Percentiles rank a stretch among this genome's conserved stretches.
These are phyloP conservation scores for Tolypocladium endophyticum DNA, from an alignment of 2,329 filamentous ascomycete species.

Conservation along the genomic window DNA sequence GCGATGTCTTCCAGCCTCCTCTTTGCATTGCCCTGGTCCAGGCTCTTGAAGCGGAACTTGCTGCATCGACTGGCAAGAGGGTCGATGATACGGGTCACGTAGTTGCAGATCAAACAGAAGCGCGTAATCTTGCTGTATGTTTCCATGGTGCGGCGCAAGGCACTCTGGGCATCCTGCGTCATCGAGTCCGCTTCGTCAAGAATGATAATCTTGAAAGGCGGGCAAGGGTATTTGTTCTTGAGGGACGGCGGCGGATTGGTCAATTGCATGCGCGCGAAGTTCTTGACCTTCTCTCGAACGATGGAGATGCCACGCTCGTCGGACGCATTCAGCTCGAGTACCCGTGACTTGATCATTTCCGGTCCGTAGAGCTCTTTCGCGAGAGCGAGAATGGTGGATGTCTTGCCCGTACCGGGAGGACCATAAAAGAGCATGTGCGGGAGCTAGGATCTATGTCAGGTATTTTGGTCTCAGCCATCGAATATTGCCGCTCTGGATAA, in stretches of 20 bases:
- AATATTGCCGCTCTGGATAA: slow-evolving; percentile 7
- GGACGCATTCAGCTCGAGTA: slow-evolving; percentile 98
- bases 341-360: slow-evolving; percentile 81
- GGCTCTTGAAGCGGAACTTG: slow-evolving; percentile 95
- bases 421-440: slow-evolving; percentile 99
- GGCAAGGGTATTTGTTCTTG: slow-evolving; percentile 71
- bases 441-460: slow-evolving; percentile 34
- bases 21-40: slow-evolving; percentile 78
- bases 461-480: neutral
- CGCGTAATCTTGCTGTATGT: slow-evolving; percentile 93
- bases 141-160: slow-evolving; percentile 92
- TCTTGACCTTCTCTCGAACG: slow-evolving; percentile 94
- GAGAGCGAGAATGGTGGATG: slow-evolving; percentile 90
- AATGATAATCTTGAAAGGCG: slow-evolving; percentile 98
- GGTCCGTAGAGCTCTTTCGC: slow-evolving; percentile 97
- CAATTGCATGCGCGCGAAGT: slow-evolving; percentile 92
- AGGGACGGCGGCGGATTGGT: slow-evolving; percentile 66
- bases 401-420: slow-evolving; percentile 94
- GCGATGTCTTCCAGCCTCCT: slow-evolving; percentile 77
- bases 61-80: slow-evolving; percentile 86
- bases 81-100: slow-evolving; percentile 96
- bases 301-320: slow-evolving; percentile 97
- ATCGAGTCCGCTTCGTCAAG: slow-evolving; percentile 97
- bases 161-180: slow-evolving; percentile 95
- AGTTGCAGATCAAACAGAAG: slow-evolving; percentile 97